A percentile compares a stretch with the other conserved stretches of the same genome.
Conservation (phyloP, 2,329 filamentous ascomycete genomes). For the Xylariaceae sp. region DNA sequence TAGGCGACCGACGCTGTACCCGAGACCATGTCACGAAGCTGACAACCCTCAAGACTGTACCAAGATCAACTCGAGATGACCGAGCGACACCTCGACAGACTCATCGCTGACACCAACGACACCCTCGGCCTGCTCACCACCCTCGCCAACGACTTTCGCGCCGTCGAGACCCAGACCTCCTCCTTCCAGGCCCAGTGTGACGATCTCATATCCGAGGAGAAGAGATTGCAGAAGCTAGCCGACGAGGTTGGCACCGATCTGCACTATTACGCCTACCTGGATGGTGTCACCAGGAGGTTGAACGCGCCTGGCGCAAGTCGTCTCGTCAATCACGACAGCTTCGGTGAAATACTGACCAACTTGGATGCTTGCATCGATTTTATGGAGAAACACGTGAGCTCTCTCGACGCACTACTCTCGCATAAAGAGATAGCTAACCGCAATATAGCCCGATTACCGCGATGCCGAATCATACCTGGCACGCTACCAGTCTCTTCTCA, state of each 20-base stretch:
- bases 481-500: conserved; percentile 77
- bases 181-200: conserved; percentile 91
- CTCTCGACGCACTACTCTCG: background rate
- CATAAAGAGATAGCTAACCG: conserved; percentile 11
- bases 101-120: conserved; percentile 72
- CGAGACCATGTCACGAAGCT: conserved; percentile 18
- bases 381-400: conserved; percentile 77
- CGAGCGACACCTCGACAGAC: conserved; percentile 73
- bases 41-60: conserved; percentile 56
- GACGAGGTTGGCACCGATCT: conserved; percentile 83
- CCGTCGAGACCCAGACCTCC: conserved; percentile 87
- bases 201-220: conserved; percentile 77
- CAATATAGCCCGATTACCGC: conserved; percentile 66
- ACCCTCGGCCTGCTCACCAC: conserved; percentile 73
- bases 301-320: conserved; percentile 89
- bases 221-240: conserved; percentile 71
- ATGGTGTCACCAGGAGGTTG: conserved; percentile 81
- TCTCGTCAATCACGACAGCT: conserved; percentile 77
- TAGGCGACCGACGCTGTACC: conserved; percentile 40
- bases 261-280: conserved; percentile 92
- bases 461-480: conserved; percentile 86
- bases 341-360: conserved; percentile 81
- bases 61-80: conserved; percentile 77
- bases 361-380: conserved; percentile 89
- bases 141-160: conserved; percentile 79